These are phyloP conservation scores for Trifolium fragiferum DNA, from an alignment of 306 rosid species.

Conservation along the genomic window DNA sequence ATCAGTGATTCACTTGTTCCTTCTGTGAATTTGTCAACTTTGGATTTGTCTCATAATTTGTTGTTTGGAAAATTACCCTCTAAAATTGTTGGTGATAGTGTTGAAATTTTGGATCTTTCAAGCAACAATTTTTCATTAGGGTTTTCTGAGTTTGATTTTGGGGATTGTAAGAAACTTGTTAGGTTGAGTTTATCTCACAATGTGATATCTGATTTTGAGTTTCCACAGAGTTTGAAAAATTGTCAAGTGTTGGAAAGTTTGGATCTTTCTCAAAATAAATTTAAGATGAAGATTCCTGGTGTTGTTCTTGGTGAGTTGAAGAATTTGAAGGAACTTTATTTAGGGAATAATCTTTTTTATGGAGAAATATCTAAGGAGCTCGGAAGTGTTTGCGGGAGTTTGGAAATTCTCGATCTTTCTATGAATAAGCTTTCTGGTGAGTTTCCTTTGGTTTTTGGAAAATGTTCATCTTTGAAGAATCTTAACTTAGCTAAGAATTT, in stretches of 20 bases:
- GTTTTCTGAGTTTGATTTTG: slow-evolving; percentile 54
- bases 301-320: slow-evolving; percentile 48
- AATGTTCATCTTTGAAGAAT: slow-evolving; percentile 57
- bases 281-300: slow-evolving; percentile 53
- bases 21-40: slow-evolving; percentile 43
- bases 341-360: slow-evolving; percentile 52
- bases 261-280: slow-evolving; percentile 60
- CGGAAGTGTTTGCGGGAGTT: slow-evolving; percentile 53
- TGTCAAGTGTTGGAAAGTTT: slow-evolving; percentile 57
- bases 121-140: slow-evolving; percentile 56
- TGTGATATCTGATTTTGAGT: slow-evolving; percentile 44
- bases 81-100: slow-evolving; percentile 45
- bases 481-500: slow-evolving; percentile 62
- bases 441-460: slow-evolving; percentile 55
- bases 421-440: slow-evolving; percentile 58
- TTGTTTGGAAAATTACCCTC: slow-evolving; percentile 58
- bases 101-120: slow-evolving; percentile 62
- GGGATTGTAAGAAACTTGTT: slow-evolving; percentile 52
- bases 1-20: slow-evolving; percentile 42
- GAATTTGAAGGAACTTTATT: slow-evolving; percentile 55
- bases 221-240: slow-evolving; percentile 49
- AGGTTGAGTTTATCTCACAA: slow-evolving; percentile 52
- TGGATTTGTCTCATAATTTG: slow-evolving; percentile 59
- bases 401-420: slow-evolving; percentile 64
- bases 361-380: slow-evolving; percentile 62